Percentiles rank a stretch among this genome's conserved stretches.
phyloP scores from a whole-genome alignment of 192 early-diverging fungal genomes.

The Gonapodya sp. region DNA sequence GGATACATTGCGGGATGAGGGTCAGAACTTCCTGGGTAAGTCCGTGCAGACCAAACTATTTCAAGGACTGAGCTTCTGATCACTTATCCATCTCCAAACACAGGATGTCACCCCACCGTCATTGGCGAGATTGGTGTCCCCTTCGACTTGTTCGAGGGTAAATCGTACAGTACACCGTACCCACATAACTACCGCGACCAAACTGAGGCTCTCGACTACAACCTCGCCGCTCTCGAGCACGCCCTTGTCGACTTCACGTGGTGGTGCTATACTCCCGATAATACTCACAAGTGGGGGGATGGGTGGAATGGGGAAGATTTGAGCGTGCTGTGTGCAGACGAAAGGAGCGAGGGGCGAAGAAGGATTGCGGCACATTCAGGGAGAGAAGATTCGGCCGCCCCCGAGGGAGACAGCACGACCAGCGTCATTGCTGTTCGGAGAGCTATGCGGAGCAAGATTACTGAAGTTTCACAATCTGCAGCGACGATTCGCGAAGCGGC shows the following conservation, averaged over 20 bases:
- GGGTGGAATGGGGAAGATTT: constrained; percentile 7
- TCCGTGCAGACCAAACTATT: neutral
- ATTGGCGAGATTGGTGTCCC: constrained; percentile 1
- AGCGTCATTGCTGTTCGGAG: neutral
- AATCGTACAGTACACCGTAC: neutral
- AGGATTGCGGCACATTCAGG: neutral
- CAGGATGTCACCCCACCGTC: neutral
- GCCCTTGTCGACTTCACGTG: neutral
- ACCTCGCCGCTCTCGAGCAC: neutral
- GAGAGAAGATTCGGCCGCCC: neutral
- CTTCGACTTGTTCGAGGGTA: neutral
- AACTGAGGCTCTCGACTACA: neutral
- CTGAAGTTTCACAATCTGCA: neutral
- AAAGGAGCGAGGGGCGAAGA: neutral
- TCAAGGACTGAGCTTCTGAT: neutral
- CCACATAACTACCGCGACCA: neutral
- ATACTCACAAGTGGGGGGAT: constrained; percentile 1
- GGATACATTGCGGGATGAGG: neutral
- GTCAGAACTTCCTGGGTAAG: neutral
- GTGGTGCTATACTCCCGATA: neutral
- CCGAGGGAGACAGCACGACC: neutral
- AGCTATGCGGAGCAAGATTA: neutral
- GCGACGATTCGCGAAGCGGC: neutral
- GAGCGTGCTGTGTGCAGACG: neutral
- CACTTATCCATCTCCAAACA: neutral